Percentiles rank a stretch among this genome's conserved stretches.
phyloP scores from a whole-genome alignment of 2,329 filamentous ascomycete genomes.

The Trichoderma arundinaceum region DNA sequence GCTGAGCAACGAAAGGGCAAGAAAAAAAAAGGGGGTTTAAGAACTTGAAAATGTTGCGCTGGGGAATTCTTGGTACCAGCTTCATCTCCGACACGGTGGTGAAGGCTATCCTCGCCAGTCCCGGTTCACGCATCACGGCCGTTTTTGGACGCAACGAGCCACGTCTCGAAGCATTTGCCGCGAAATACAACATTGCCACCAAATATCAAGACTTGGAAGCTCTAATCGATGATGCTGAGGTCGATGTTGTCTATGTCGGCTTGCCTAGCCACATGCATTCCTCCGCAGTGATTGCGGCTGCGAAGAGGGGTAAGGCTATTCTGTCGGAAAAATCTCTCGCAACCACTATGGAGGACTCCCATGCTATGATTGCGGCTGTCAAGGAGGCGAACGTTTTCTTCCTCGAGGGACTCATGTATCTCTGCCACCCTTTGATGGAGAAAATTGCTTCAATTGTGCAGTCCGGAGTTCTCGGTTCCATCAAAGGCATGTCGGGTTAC shows the following conservation, averaged over 20 bases:
- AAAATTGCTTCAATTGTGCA: conserved; percentile 36
- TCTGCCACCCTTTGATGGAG: conserved; percentile 38
- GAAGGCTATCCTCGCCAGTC: conserved; percentile 36
- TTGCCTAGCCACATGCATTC: conserved; percentile 40
- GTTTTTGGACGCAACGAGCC: conserved; percentile 39
- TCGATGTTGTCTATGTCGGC: conserved; percentile 41
- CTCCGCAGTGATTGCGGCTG: conserved; percentile 37
- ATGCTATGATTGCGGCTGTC: conserved; percentile 37
- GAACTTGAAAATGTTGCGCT: conserved; percentile 36
- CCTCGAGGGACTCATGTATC: conserved; percentile 41
- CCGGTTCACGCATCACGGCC: conserved; percentile 36
- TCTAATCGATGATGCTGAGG: conserved; percentile 36
- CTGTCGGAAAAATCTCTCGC: conserved; percentile 40
- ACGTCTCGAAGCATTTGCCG: conserved; percentile 38
- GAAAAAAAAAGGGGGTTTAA: neutral
- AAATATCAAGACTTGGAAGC: conserved; percentile 36
- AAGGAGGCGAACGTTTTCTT: conserved; percentile 37
- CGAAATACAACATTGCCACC: conserved; percentile 37
- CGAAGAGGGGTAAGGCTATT: conserved; percentile 37
- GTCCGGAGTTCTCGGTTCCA: conserved; percentile 35
- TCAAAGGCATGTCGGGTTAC: conserved; percentile 38
- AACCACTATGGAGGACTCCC: conserved; percentile 39
- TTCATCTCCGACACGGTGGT: conserved; percentile 41
- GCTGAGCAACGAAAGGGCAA: neutral
- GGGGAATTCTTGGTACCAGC: conserved; percentile 41